phyloP scores from a whole-genome alignment of 2,329 filamentous ascomycete genomes.

The Botryotinia narcissicola region DNA sequence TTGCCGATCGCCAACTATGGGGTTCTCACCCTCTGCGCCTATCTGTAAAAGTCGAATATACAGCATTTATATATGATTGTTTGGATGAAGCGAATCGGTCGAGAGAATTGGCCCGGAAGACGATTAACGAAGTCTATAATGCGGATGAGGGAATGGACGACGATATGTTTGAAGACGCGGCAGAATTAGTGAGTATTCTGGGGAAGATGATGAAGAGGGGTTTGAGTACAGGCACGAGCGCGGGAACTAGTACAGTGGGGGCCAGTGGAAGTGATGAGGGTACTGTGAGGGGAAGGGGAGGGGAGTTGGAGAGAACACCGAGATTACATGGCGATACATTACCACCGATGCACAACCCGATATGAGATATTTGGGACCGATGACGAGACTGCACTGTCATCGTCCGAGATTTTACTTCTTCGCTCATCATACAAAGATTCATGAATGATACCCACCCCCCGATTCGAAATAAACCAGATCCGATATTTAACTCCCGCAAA shows the following conservation, averaged over 20 bases:
- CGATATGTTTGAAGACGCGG: conserved; percentile 90
- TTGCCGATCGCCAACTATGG: conserved; percentile 75
- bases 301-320: not conserved
- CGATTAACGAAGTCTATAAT: conserved; percentile 88
- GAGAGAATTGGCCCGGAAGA: conserved; percentile 72
- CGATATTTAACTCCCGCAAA: not conserved
- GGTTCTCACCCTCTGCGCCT: conserved; percentile 87
- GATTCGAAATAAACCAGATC: not conserved
- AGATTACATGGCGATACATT: not conserved
- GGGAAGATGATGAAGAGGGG: conserved; percentile 87
- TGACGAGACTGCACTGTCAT: not conserved
- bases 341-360: conserved; percentile 17
- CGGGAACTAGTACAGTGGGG: conserved; percentile 30
- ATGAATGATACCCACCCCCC: not conserved
- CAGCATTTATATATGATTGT: conserved; percentile 92
- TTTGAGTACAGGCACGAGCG: conserved; percentile 26
- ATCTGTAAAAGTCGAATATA: conserved; percentile 87
- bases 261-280: conserved; percentile 21
- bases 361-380: not conserved
- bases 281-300: not conserved
- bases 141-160: conserved; percentile 91
- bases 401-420: not conserved
- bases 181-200: conserved; percentile 79
- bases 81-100: conserved; percentile 76
- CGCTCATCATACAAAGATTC: not conserved